Base-by-base conservation (phyloP, 768 basidiomycete species). In the Asterophora parasitica region DNA sequence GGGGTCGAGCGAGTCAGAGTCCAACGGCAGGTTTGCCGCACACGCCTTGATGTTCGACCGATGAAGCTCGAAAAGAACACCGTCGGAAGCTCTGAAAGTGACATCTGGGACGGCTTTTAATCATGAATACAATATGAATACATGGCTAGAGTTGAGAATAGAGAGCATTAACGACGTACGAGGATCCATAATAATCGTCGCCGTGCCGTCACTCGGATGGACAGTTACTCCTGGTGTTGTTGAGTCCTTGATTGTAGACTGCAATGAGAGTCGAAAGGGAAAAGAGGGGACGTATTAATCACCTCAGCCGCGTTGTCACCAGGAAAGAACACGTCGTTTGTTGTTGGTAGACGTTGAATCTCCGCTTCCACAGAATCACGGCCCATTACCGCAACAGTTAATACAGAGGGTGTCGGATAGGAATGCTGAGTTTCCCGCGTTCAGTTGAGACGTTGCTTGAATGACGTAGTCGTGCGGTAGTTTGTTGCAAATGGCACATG, bases 1-100 rank as follows among this genome's bases (percentile, higher is more conserved):
- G 8, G 15, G 45, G n/a, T 23, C 10, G 19, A 12, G 15, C 2
- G 7, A 9, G 13, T 27, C 16, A 4, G 32, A 16, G 30, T 42
- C 28, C 31, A 19, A 20, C 13, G 45, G 41, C 0, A 51, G 13
- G 19, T 23, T 43, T 8, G n/a, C 31, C 13, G 45, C 31, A 19
- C 45, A 43, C n/a, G 45, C 45, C 5, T n/a, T 43, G 8, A 51
- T 28, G 11, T 30, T 19, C 26, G 4, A 30, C 13, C 32, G n/a
- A 11, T 17, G n/a, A 6, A 46, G 16, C 27, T 6, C 7, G 10
- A 51, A 47, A 11, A 17, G 13, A 12, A 32, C 4, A 4, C 13
- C 31, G 4, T 51, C 50, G 4, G 28, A 42, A 8, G 45, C 46
- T 9, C 30, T 4, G 10, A 51, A 51, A 1, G 5, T 43, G 7